Conservation (phyloP, 2,329 filamentous ascomycete genomes). For the Coleophoma crateriformis region DNA sequence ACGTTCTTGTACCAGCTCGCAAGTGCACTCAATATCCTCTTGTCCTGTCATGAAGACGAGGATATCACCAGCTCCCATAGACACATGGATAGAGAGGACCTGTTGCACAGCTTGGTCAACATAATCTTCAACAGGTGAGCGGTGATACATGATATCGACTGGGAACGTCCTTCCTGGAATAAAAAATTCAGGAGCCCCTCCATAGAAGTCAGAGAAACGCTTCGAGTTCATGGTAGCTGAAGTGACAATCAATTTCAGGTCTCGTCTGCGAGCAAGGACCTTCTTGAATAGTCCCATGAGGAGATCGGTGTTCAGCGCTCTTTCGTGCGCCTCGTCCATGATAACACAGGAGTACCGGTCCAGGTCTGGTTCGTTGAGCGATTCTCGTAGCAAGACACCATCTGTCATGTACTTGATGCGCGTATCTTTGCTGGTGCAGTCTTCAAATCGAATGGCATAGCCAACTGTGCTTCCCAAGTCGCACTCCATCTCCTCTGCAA, state of each 20-base stretch:
- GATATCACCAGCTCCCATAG: conserved; percentile 88
- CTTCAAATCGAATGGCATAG: conserved; percentile 97
- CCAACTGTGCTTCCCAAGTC: conserved; percentile 82
- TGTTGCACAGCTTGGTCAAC: conserved; percentile 97
- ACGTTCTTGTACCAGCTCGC: conserved; percentile 84
- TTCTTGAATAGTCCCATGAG: conserved; percentile 98
- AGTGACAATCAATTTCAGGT: conserved; percentile 94
- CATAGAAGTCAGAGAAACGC: conserved; percentile 92
- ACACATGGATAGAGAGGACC: conserved; percentile 91
- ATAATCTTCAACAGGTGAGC: conserved; percentile 94
- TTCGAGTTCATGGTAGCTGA: conserved; percentile 99
- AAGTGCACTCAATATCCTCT: conserved; percentile 96
- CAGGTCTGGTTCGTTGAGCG: conserved; percentile 83
- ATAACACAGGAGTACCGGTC: conserved; percentile 98
- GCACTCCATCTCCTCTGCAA: conserved; percentile 97
- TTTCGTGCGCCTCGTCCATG: conserved; percentile 98
- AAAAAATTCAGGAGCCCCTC: conserved; percentile 90
- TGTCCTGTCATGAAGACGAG: conserved; percentile 99
- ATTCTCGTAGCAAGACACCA: conserved; percentile 88
- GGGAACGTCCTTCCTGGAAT: conserved; percentile 96
- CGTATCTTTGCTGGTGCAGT: conserved; percentile 93
- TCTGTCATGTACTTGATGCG: conserved; percentile 99
- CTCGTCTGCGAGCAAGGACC: conserved; percentile 79
- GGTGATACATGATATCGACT: conserved; percentile 92
- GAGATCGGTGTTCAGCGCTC: conserved; percentile 93